These are phyloP conservation scores for Calycina herbarum DNA, from an alignment of 2,329 filamentous ascomycete species.

Conservation along the genomic window DNA sequence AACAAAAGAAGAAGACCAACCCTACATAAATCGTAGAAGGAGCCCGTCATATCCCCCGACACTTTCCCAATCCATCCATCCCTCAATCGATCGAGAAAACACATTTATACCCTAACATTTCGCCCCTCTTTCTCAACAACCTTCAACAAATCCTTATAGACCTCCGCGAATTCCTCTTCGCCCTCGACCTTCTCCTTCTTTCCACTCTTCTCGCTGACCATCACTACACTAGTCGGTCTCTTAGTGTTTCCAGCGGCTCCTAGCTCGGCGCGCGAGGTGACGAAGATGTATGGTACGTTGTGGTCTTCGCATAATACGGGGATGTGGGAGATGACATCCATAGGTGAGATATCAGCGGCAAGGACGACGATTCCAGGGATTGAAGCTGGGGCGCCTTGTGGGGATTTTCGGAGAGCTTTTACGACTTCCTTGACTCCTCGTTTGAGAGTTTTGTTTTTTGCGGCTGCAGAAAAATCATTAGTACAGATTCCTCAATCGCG, in stretches of 20 bases:
- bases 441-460: constrained; percentile 93
- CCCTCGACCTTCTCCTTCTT: constrained; percentile 46
- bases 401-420: constrained; percentile 94
- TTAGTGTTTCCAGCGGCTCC: constrained; percentile 93
- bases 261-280: constrained; percentile 87
- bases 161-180: constrained; percentile 61
- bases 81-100: constrained; percentile 1
- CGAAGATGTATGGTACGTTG: constrained; percentile 94
- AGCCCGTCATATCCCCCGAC: background rate
- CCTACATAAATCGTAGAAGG: constrained; percentile 10
- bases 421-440: constrained; percentile 99
- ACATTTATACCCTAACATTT: constrained; percentile 42
- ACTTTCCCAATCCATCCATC: background rate
- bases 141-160: constrained; percentile 65
- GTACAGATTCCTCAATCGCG: background rate
- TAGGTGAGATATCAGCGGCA: constrained; percentile 94
- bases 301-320: constrained; percentile 98
- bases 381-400: constrained; percentile 59
- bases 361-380: constrained; percentile 78
- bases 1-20: constrained; percentile 5
- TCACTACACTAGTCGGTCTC: constrained; percentile 93
- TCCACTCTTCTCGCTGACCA: constrained; percentile 66
- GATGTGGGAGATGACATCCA: constrained; percentile 98
- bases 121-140: constrained; percentile 64
- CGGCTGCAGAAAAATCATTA: constrained; percentile 56